Percentiles rank a stretch among this genome's conserved stretches.
These are phyloP conservation scores for Chlamydomonas applanata DNA, from an alignment of 139 green algal species.

Conservation along the genomic window DNA sequence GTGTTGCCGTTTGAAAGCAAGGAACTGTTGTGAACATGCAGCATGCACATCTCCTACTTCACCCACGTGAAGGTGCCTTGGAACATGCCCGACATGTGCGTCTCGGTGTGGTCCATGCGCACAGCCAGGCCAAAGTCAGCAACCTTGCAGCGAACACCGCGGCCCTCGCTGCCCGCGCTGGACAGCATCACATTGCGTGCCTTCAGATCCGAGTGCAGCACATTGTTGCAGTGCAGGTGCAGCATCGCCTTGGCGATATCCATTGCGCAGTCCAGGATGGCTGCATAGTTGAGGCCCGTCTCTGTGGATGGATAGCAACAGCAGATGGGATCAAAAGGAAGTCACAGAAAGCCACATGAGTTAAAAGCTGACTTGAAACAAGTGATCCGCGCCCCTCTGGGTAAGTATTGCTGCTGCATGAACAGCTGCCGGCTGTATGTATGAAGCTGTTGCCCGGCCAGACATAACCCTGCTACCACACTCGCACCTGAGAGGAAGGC, in stretches of 20 bases:
- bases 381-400: too few relatives aligned
- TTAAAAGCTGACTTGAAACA: too few relatives aligned
- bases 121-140: constrained; percentile 48
- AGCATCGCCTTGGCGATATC: constrained; percentile 50
- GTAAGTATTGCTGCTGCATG: too few relatives aligned
- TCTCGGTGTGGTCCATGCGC: constrained; percentile 46
- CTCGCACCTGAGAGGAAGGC: too few relatives aligned
- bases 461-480: too few relatives aligned
- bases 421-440: too few relatives aligned
- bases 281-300: constrained; percentile 33
- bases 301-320: not conserved
- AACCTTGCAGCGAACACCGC: constrained; percentile 35
- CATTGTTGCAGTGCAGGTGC: constrained; percentile 46
- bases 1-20: too few relatives aligned
- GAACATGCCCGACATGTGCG: constrained; percentile 40
- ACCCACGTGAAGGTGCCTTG: constrained; percentile 24
- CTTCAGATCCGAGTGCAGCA: constrained; percentile 43
- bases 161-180: constrained; percentile 24
- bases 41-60: too few relatives aligned
- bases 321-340: too few relatives aligned
- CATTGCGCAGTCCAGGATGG: constrained; percentile 43
- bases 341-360: too few relatives aligned
- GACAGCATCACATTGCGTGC: constrained; percentile 54
- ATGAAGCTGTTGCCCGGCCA: too few relatives aligned
- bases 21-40: too few relatives aligned